Conservation (phyloP, 2,329 filamentous ascomycete genomes). For the Cercospora berteroae region DNA sequence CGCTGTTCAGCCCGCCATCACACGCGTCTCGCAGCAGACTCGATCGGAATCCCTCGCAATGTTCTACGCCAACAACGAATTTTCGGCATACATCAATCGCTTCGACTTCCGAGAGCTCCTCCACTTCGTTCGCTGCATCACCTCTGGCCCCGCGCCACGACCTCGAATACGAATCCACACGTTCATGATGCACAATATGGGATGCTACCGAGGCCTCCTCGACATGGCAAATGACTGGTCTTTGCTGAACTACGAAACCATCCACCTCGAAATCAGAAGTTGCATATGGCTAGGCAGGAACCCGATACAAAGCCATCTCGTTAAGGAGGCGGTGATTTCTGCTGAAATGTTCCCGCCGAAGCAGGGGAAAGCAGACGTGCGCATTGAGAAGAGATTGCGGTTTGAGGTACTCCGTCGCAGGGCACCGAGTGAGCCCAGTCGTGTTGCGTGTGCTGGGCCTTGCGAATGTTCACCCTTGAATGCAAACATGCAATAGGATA, state of each 20-base stretch:
- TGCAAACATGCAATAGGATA: not conserved
- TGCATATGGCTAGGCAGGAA: not conserved
- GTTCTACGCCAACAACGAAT: conserved; percentile 23
- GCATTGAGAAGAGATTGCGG: not conserved
- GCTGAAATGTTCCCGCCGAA: not conserved
- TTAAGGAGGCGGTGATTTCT: not conserved
- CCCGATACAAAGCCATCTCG: conserved; percentile 2
- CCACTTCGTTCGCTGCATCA: conserved; percentile 9
- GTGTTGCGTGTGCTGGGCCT: not conserved
- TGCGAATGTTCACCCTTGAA: not conserved
- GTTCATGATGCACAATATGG: conserved; percentile 9
- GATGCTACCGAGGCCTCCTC: conserved; percentile 10
- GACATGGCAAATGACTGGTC: conserved; percentile 6
- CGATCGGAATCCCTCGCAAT: conserved; percentile 20
- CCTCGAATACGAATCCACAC: conserved; percentile 4
- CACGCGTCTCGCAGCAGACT: conserved; percentile 9
- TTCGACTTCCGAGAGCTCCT: conserved; percentile 10
- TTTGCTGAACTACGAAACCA: not conserved
- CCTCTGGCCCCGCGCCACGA: not conserved
- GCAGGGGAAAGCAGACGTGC: not conserved
- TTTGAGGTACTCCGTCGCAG: not conserved
- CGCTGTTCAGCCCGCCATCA: conserved; percentile 21
- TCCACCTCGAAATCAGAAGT: conserved; percentile 8
- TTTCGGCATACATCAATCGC: conserved; percentile 18
- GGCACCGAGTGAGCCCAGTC: not conserved